These are phyloP conservation scores for Pythium grandisporangium DNA, from an alignment of 352 stramenopile species.

Conservation along the genomic window DNA sequence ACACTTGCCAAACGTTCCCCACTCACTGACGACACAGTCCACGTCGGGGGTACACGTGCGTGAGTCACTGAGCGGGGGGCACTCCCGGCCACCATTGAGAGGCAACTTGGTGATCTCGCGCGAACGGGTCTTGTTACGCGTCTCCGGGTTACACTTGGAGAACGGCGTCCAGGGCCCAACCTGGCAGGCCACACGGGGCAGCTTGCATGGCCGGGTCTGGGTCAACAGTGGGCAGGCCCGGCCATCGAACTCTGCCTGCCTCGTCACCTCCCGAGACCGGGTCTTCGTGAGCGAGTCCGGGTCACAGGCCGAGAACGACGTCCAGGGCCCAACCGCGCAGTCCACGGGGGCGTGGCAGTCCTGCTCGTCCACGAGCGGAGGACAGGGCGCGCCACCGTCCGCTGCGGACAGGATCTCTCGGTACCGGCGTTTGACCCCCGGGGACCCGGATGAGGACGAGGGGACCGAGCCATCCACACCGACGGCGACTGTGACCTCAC, in stretches of 20 bases:
- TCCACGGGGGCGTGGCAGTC: slow-evolving; percentile 28
- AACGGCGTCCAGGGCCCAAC: slow-evolving; percentile 12
- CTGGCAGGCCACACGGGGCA: slow-evolving; percentile 1
- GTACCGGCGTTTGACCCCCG: slow-evolving; percentile 12
- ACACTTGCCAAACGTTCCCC: background rate
- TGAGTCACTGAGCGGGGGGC: slow-evolving; percentile 12
- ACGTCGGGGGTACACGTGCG: slow-evolving; percentile 14
- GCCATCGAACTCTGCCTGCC: slow-evolving; percentile 17
- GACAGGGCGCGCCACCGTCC: slow-evolving; percentile 29
- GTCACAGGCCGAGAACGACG: slow-evolving; percentile 21
- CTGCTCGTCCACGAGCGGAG: slow-evolving; percentile 31
- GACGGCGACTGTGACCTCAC: slow-evolving; percentile 15
- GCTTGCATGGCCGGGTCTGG: background rate
- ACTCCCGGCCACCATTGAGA: slow-evolving; percentile 12
- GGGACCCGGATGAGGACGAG: background rate
- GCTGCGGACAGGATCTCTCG: slow-evolving; percentile 23
- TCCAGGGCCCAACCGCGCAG: slow-evolving; percentile 30
- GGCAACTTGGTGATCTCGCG: slow-evolving; percentile 4
- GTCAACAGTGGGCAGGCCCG: slow-evolving; percentile 15
- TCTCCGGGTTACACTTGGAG: slow-evolving; percentile 3
- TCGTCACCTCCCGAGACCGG: slow-evolving; percentile 22
- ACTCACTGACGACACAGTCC: slow-evolving; percentile 17
- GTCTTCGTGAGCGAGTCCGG: slow-evolving; percentile 8
- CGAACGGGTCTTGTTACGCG: slow-evolving; percentile 10
- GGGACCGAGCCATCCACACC: too few relatives aligned